Evolutionary conservation across 129 eudicot species (phyloP).

Genomic region (Artemisia annua): DNA sequence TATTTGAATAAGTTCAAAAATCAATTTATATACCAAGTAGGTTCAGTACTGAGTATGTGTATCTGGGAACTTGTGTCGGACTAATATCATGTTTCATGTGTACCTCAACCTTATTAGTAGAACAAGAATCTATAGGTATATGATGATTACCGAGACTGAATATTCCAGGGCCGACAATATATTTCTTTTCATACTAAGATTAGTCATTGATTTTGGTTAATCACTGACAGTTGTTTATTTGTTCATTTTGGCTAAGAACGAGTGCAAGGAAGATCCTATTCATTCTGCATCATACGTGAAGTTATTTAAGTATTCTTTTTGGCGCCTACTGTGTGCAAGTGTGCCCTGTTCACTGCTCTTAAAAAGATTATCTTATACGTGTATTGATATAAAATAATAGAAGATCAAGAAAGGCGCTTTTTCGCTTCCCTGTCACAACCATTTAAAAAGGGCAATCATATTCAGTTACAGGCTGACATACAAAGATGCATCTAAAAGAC

Average conservation of each 20-base stretch:
- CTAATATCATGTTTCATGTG: not conserved
- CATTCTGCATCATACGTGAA: not conserved
- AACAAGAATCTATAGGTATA: too few species aligned
- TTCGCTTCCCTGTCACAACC: conserved; percentile 12
- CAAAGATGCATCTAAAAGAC: conserved; percentile 21
- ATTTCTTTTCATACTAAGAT: too few species aligned
- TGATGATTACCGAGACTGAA: too few species aligned
- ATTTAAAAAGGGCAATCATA: conserved; percentile 15
- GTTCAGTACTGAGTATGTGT: not conserved
- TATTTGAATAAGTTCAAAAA: too few species aligned
- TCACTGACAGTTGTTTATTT: not conserved
- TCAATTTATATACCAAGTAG: too few species aligned
- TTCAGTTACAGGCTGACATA: conserved; percentile 30
- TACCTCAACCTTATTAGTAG: not conserved
- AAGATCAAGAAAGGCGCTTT: conserved; percentile 2
- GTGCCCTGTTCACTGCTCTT: not conserved
- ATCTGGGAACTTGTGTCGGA: conserved; percentile 5
- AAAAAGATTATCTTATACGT: not conserved
- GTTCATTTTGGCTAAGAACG: not conserved
- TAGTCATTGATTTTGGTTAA: not conserved
- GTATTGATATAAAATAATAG: not conserved
- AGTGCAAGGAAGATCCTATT: not conserved
- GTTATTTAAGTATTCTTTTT: not conserved
- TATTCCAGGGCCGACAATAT: too few species aligned
- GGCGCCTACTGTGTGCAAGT: not conserved